Base-by-base conservation (phyloP, 2,329 filamentous ascomycete species). In the Penicillium sp. region DNA sequence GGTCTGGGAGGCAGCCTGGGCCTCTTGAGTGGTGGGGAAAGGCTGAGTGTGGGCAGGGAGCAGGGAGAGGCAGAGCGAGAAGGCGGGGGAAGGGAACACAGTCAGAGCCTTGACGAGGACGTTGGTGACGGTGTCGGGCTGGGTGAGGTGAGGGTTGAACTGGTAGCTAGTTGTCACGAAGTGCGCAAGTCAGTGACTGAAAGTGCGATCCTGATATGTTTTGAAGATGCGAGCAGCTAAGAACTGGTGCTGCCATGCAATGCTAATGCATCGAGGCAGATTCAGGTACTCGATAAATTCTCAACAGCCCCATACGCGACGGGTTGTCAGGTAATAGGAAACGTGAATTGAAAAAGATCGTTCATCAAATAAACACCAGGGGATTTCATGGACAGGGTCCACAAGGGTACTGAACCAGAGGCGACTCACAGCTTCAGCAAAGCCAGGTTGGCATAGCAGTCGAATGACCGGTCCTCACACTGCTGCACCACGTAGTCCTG, bases 91-190 rank as follows among this genome's bases (percentile, higher is more conserved):
- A 64, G 95, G 95, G 84, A 99, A 99, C 80, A 96, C 91, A 68
- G 93, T 96, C 75, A 99, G 88, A 67, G 93, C 86, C 84, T 98
- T 99, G 83, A 96, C 93, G 76, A 99, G 92, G 81, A 98, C 90
- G 85, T 98, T 98, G 83, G 95, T 98, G 78, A 95, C 92, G 73
- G 93, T 92, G 79, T 99, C 95, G 74, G 96, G 91, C 82, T 95
- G 93, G 74, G 93, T 88, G 69, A 96, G 91, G 83, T 98, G 93
- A 52, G 95, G 95, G 86, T 99, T 99, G 82, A 99, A 96, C 82
- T 99, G 96, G 85, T 99, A 99, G 65, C 95, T 99, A 69, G 48
- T 45, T 42, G n/a, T 14, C 19, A 25, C 26, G 35, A 26, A 64
- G 42, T 50, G 43, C 4, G 42, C 19, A 25, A 44, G 54, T 65